phyloP scores from a whole-genome alignment of 2,329 filamentous ascomycete genomes.

The Hypoxylon sp. region DNA sequence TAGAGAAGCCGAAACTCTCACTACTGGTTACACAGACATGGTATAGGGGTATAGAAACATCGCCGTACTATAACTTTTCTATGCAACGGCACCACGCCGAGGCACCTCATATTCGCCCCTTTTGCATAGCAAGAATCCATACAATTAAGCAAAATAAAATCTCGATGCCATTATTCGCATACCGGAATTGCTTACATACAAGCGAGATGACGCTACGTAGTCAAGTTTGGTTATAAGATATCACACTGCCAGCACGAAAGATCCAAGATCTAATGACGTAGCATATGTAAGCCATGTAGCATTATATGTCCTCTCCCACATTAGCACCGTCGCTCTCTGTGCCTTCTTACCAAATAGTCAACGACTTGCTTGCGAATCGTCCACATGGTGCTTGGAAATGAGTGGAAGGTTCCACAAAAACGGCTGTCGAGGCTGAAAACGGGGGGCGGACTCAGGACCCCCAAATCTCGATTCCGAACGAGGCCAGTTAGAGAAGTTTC shows the following conservation, averaged over 20 bases:
- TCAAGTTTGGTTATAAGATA: constrained; percentile 37
- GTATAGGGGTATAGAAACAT: constrained; percentile 1
- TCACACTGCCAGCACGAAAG: constrained; percentile 32
- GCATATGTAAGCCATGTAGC: constrained; percentile 30
- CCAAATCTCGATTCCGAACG: constrained; percentile 28
- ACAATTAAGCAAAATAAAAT: constrained; percentile 20
- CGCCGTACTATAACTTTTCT: neutral
- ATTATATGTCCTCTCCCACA: constrained; percentile 26
- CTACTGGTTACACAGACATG: constrained; percentile 1
- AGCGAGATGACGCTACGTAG: constrained; percentile 4
- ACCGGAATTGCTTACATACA: constrained; percentile 26
- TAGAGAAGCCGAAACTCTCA: neutral
- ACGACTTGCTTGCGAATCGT: constrained; percentile 22
- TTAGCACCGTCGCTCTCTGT: constrained; percentile 19
- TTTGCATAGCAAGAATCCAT: constrained; percentile 12
- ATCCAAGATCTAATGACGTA: constrained; percentile 45
- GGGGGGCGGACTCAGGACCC: constrained; percentile 6
- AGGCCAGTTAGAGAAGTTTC: constrained; percentile 11
- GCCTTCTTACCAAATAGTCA: constrained; percentile 25
- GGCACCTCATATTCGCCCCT: neutral
- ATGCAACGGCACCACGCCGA: neutral
- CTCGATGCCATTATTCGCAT: constrained; percentile 26
- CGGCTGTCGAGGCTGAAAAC: constrained; percentile 32
- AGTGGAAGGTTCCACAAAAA: constrained; percentile 31
- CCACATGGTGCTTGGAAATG: constrained; percentile 17